These are phyloP conservation scores for Galerina sulciceps DNA, from an alignment of 768 basidiomycete species.

Conservation along the genomic window DNA sequence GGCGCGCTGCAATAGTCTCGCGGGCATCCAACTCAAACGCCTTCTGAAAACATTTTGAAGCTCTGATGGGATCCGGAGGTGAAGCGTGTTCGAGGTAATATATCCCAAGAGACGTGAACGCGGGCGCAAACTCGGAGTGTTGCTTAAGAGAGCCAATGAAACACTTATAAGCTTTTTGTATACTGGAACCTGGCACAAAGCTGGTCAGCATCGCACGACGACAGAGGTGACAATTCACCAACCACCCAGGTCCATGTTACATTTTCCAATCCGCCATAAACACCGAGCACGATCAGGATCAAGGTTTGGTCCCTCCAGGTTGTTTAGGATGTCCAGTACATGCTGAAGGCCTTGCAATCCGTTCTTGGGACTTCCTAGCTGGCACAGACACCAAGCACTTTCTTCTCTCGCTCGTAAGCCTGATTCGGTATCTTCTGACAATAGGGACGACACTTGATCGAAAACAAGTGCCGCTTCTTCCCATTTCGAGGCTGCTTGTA, in stretches of 20 bases:
- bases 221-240: constrained; percentile 24
- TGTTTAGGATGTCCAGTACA: constrained; percentile 49
- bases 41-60: constrained; percentile 96
- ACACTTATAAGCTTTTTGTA: constrained; percentile 72
- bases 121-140: constrained; percentile 78
- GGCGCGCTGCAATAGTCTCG: constrained; percentile 82
- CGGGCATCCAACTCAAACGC: constrained; percentile 95
- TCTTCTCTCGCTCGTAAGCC: constrained; percentile 79
- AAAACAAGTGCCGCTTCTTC: constrained; percentile 67
- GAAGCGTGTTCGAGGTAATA: constrained; percentile 77
- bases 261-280: constrained; percentile 84
- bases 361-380: constrained; percentile 47
- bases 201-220: neutral
- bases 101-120: constrained; percentile 91
- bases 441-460: constrained; percentile 52
- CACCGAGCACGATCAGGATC: constrained; percentile 74
- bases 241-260: constrained; percentile 77
- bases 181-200: constrained; percentile 41
- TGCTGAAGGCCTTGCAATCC: constrained; percentile 52
- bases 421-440: constrained; percentile 47
- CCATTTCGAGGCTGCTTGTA: constrained; percentile 70
- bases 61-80: constrained; percentile 82
- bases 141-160: constrained; percentile 84
- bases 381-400: constrained; percentile 80
- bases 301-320: constrained; percentile 49